phyloP scores from a whole-genome alignment of 306 rosid species.

The Vigna hirtella region DNA sequence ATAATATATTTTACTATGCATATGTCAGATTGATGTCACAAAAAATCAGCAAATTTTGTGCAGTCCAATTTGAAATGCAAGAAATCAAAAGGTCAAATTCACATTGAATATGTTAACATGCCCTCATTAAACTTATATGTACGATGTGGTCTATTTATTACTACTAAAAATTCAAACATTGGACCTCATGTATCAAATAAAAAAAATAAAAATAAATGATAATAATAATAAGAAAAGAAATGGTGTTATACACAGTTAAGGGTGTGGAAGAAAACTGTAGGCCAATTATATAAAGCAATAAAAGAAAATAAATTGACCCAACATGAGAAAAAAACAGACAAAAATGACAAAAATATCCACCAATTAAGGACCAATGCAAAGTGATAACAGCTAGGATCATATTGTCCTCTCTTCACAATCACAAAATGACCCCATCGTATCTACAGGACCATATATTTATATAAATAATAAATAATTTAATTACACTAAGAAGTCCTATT shows the following conservation, averaged over 20 bases:
- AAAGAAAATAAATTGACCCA: conserved; percentile 55
- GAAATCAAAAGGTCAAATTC: not conserved
- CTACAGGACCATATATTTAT: conserved; percentile 18
- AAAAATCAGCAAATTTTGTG: conserved; percentile 13
- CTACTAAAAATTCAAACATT: not conserved
- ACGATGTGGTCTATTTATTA: no score
- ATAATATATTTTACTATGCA: not conserved
- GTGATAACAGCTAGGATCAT: conserved; percentile 52
- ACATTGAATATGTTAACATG: not conserved
- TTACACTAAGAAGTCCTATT: no score
- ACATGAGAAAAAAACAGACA: conserved; percentile 58
- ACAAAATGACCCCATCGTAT: conserved; percentile 30
- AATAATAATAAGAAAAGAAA: not conserved
- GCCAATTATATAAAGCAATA: conserved; percentile 28
- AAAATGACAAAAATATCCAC: conserved; percentile 60
- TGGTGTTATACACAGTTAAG: not conserved
- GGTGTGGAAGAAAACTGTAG: conserved; percentile 23
- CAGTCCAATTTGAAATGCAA: not conserved
- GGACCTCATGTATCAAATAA: not conserved
- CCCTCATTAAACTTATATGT: not conserved
- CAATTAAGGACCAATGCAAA: conserved; percentile 47
- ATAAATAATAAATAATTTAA: no score
- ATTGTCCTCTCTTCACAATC: conserved; percentile 52
- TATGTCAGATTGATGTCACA: conserved; percentile 3
- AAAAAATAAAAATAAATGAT: not conserved